Evolutionary conservation across 2,329 filamentous ascomycete species (phyloP), one percentile per base, ranked within the genome.

Genomic region (Cladosporium sp.): DNA sequence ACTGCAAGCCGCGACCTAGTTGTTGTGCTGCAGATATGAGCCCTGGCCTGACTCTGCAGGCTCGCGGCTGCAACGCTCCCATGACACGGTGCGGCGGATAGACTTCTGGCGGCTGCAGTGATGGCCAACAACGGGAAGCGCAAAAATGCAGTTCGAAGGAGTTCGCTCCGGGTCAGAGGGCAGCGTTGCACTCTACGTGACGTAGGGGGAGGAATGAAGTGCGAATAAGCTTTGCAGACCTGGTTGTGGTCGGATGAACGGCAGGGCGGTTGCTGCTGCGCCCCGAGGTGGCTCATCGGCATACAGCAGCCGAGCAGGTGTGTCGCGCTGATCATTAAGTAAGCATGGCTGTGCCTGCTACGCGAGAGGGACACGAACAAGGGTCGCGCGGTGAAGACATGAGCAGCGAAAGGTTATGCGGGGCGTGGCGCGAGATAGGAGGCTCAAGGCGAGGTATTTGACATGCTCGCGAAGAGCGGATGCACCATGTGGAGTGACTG

Each of bases 271-370:
- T 43, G 34, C 13, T 23, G 32, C 56, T 58, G 56, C 56, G 56
- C 56, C 56, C 43, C 56, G 34, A 28, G 56, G 56, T 43, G 54
- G 57, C 39, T 48, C 30, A 16, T 60, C 58, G 58, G 58, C 36
- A 30, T 39, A 5, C 58, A 61, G 58, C n/a, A 61, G n/a, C 58
- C 58, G 58, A 58, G n/a, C n/a, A n/a, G n/a, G n/a, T n/a, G n/a
- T 25, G 13, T 58, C 32, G 18, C 7, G 56, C 56, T 5, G 16
- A 23, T 57, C 10, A 36, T 39, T 32, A 57, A 36, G 26, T 32
- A 57, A 23, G 18, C 26, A 18, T n/a, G 51, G 49, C 23, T 28
- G 49, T n/a, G 49, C 39, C 39, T 46, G 39, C n/a, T 46, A 21
- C 39, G 39, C 39, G 39, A 46, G 10, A 8, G 3, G 39, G n/a